phyloP scores from a whole-genome alignment of 257 asterid genomes.

The Primulina eburnea region DNA sequence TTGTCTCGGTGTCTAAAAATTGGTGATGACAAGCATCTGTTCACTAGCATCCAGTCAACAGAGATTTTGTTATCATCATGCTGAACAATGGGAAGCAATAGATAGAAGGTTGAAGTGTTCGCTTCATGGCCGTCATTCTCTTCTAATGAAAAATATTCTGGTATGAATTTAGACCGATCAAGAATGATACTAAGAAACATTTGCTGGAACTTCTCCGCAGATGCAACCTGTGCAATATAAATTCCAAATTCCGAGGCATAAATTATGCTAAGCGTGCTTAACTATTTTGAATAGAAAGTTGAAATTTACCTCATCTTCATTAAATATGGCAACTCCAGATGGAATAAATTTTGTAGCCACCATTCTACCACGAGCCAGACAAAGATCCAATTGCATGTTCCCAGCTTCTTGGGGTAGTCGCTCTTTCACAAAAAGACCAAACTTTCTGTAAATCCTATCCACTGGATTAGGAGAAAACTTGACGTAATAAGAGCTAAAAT shows the following conservation, averaged over 20 bases:
- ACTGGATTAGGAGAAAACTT: slow-evolving; percentile 65
- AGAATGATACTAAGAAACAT: slow-evolving; percentile 77
- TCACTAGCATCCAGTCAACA: slow-evolving; percentile 77
- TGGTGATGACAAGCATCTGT: slow-evolving; percentile 81
- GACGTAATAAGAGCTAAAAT: slow-evolving; percentile 57
- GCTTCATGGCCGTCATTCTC: slow-evolving; percentile 36
- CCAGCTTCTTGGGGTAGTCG: slow-evolving; percentile 83
- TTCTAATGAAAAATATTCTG: slow-evolving; percentile 63
- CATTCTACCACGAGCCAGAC: slow-evolving; percentile 85
- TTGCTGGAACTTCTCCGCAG: slow-evolving; percentile 76
- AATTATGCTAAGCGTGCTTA: slow-evolving; percentile 18
- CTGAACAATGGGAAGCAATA: slow-evolving; percentile 69
- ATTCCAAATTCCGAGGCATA: slow-evolving; percentile 23
- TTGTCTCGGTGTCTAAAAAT: slow-evolving; percentile 46
- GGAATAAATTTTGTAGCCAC: slow-evolving; percentile 70
- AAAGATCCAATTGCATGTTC: slow-evolving; percentile 74
- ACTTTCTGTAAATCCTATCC: slow-evolving; percentile 69
- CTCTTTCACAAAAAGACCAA: slow-evolving; percentile 77
- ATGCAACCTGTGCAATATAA: slow-evolving; percentile 51
- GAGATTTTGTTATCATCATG: slow-evolving; percentile 41
- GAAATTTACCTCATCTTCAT: slow-evolving; percentile 57
- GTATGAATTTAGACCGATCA: slow-evolving; percentile 60
- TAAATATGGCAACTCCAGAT: slow-evolving; percentile 56
- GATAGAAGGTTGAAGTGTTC: slow-evolving; percentile 60
- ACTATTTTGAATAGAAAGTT: slow-evolving; percentile 25